Evolutionary conservation across 345 rosid species (phyloP).

Genomic region (Eucalyptus erythrocorys): DNA sequence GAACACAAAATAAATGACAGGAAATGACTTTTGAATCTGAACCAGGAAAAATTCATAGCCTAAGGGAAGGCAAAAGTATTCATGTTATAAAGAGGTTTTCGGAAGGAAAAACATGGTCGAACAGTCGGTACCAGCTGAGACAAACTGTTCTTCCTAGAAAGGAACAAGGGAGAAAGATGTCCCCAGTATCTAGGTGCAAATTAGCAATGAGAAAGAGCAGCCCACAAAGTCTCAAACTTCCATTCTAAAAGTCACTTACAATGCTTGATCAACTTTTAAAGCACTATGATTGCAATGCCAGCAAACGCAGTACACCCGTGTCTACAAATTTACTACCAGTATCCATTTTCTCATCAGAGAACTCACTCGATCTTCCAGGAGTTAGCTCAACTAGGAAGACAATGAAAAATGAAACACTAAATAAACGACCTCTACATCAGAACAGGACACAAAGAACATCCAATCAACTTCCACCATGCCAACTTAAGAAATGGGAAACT

Average conservation of each 20-base stretch:
- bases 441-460: background rate
- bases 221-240: background rate
- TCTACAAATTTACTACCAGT: background rate
- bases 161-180: background rate
- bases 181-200: background rate
- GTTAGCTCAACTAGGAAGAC: background rate
- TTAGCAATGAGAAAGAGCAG: background rate
- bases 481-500: background rate
- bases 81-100: background rate
- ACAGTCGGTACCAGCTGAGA: background rate
- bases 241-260: background rate
- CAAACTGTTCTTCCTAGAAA: background rate
- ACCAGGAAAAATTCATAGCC: background rate
- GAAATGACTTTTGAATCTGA: background rate
- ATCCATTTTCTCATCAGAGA: background rate
- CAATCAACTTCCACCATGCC: background rate
- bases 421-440: background rate
- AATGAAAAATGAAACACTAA: background rate
- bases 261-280: background rate
- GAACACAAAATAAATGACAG: background rate
- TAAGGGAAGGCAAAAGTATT: background rate
- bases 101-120: background rate
- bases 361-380: background rate
- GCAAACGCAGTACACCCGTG: background rate
- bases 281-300: background rate